Conservation (phyloP, 306 rosid genomes). For the Carpinus fangiana region DNA sequence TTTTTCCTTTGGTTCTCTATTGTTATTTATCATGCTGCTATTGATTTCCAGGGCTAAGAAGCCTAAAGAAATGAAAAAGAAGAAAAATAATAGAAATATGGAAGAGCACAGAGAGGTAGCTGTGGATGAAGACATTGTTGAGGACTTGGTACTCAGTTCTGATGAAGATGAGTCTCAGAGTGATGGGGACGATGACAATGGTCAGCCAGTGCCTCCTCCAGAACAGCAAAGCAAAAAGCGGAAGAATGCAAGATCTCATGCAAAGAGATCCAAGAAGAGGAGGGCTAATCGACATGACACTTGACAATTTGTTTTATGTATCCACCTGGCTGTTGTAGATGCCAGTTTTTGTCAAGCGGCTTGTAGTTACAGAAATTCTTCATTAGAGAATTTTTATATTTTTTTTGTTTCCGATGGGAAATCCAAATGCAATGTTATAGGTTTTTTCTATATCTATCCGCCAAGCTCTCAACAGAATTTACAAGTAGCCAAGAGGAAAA, state of each 20-base stretch:
- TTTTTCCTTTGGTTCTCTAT: slow-evolving; percentile 12
- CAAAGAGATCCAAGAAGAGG: slow-evolving; percentile 42
- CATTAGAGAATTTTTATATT: background rate
- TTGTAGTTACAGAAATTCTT: background rate
- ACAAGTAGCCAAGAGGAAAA: too few species aligned
- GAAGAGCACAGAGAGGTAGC: slow-evolving; percentile 42
- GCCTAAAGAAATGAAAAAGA: slow-evolving; percentile 45
- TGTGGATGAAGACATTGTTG: slow-evolving; percentile 75
- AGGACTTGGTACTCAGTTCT: slow-evolving; percentile 85
- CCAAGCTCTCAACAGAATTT: too few species aligned
- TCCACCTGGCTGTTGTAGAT: background rate
- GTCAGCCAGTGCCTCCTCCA: slow-evolving; percentile 27
- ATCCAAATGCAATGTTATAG: background rate
- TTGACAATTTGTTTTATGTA: background rate
- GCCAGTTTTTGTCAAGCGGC: slow-evolving; percentile 1
- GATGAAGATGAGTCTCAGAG: slow-evolving; percentile 62
- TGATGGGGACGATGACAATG: slow-evolving; percentile 35
- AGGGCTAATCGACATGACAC: slow-evolving; percentile 17
- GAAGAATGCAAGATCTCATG: slow-evolving; percentile 35
- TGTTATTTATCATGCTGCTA: background rate
- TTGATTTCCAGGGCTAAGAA: slow-evolving; percentile 48
- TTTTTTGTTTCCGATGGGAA: background rate
- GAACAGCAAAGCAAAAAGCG: slow-evolving; percentile 44
- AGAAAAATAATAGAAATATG: slow-evolving; percentile 48
- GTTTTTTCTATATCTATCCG: too few species aligned